Evolutionary conservation across 768 basidiomycete species (phyloP).

Genomic region (Serendipita sp.): DNA sequence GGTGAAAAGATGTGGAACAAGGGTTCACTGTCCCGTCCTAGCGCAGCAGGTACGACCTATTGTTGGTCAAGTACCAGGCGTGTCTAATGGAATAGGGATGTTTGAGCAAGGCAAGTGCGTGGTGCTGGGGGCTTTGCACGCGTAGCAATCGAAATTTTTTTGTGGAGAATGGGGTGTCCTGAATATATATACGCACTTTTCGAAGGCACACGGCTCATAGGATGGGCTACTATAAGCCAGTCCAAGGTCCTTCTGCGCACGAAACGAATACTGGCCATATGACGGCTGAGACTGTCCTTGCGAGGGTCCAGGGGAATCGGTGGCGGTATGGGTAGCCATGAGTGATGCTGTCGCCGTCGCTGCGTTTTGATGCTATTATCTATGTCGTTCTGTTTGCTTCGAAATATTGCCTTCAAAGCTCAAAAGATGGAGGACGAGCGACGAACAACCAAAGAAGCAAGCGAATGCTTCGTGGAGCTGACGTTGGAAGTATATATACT

Average conservation of each 20-base stretch:
- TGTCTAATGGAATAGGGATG: too few species aligned
- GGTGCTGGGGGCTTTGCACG: too few species aligned
- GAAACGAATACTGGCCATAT: background rate
- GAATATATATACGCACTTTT: constrained; percentile 27
- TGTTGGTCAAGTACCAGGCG: too few species aligned
- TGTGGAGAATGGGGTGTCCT: too few species aligned
- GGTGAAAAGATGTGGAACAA: background rate
- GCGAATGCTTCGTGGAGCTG: constrained; percentile 15
- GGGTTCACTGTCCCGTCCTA: background rate
- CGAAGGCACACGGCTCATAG: constrained; percentile 36
- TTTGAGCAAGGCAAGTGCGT: too few species aligned
- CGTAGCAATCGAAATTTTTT: too few species aligned
- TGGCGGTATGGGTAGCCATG: constrained; percentile 9
- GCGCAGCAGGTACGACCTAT: too few species aligned
- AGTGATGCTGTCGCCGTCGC: too few species aligned
- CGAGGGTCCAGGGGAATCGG: constrained; percentile 29
- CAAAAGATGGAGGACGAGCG: background rate
- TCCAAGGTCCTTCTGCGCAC: constrained; percentile 87
- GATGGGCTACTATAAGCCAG: constrained; percentile 69
- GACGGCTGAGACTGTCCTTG: background rate
- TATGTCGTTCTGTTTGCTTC: constrained; percentile 68
- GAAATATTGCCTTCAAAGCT: constrained; percentile 43
- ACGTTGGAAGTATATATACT: background rate
- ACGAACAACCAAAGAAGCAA: constrained; percentile 17
- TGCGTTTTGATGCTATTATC: constrained; percentile 33